Conservation (phyloP, 2,329 filamentous ascomycete species). For the Apiospora hydei region DNA sequence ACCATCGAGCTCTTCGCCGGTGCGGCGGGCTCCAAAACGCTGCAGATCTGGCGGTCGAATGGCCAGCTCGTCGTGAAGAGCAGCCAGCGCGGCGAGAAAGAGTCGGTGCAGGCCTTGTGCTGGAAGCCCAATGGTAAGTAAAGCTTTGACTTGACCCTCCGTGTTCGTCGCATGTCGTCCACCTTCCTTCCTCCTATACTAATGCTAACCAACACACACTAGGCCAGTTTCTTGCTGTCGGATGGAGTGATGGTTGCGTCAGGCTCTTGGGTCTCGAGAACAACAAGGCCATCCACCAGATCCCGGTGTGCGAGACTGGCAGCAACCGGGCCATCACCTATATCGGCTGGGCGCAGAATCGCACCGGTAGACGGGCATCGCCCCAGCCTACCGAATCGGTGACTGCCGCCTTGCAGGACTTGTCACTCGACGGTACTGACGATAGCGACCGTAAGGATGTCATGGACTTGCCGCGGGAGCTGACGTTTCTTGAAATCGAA, state of each 20-base stretch:
- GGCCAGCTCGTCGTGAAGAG: constrained; percentile 70
- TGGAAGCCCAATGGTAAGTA: constrained; percentile 74
- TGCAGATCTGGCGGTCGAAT: constrained; percentile 81
- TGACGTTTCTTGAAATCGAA: constrained; percentile 79
- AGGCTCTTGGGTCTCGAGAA: constrained; percentile 81
- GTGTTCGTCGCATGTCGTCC: constrained; percentile 6
- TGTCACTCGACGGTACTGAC: constrained; percentile 39
- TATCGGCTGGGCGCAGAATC: constrained; percentile 61
- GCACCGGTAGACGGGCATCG: constrained; percentile 42
- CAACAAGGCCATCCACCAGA: constrained; percentile 80
- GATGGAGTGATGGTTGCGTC: constrained; percentile 82
- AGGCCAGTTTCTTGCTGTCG: constrained; percentile 82
- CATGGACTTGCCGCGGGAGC: constrained; percentile 71
- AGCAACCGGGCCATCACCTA: constrained; percentile 54
- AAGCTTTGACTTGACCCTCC: not conserved
- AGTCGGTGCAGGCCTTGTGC: constrained; percentile 56
- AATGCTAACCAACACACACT: constrained; percentile 31
- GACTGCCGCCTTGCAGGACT: constrained; percentile 40
- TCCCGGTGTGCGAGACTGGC: constrained; percentile 57
- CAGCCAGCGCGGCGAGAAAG: constrained; percentile 51
- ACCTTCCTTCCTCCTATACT: not conserved
- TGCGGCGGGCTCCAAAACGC: constrained; percentile 70
- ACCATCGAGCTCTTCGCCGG: constrained; percentile 84
- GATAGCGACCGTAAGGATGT: constrained; percentile 41
- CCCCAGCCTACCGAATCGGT: constrained; percentile 26